phyloP scores from a whole-genome alignment of 2,329 filamentous ascomycete genomes.

The Neurospora sp. region DNA sequence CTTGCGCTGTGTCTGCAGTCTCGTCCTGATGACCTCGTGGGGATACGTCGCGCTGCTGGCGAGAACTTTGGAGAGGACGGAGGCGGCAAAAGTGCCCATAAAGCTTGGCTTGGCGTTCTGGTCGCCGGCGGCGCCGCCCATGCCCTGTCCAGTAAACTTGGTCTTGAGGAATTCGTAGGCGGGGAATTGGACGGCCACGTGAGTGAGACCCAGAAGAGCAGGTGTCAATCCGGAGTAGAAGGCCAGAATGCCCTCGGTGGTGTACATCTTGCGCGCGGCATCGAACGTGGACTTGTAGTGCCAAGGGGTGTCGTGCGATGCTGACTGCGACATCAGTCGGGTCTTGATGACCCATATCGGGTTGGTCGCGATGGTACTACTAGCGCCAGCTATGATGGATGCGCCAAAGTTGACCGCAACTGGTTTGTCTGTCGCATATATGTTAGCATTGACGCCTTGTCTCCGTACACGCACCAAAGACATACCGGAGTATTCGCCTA shows the following conservation, averaged over 20 bases:
- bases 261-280: constrained; percentile 93
- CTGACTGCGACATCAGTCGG: constrained; percentile 85
- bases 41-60: constrained; percentile 95
- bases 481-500: constrained; percentile 43
- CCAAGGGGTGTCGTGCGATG: constrained; percentile 56
- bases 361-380: constrained; percentile 89
- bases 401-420: constrained; percentile 71
- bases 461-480: background rate
- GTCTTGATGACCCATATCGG: constrained; percentile 99
- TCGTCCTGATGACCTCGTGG: constrained; percentile 89
- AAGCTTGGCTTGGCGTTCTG: constrained; percentile 59
- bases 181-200: constrained; percentile 95
- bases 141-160: constrained; percentile 78
- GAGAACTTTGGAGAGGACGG: constrained; percentile 86
- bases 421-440: background rate
- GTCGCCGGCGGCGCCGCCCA: constrained; percentile 56
- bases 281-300: constrained; percentile 86
- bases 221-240: constrained; percentile 95
- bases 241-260: constrained; percentile 72
- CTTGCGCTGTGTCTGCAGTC: constrained; percentile 86
- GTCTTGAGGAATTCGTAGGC: constrained; percentile 91
- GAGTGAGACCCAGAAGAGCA: constrained; percentile 80
- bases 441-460: background rate
- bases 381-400: constrained; percentile 81
- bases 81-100: constrained; percentile 76